Conservation (phyloP, 768 basidiomycete species). For the Tylopilus plumbeoviolaceoides region DNA sequence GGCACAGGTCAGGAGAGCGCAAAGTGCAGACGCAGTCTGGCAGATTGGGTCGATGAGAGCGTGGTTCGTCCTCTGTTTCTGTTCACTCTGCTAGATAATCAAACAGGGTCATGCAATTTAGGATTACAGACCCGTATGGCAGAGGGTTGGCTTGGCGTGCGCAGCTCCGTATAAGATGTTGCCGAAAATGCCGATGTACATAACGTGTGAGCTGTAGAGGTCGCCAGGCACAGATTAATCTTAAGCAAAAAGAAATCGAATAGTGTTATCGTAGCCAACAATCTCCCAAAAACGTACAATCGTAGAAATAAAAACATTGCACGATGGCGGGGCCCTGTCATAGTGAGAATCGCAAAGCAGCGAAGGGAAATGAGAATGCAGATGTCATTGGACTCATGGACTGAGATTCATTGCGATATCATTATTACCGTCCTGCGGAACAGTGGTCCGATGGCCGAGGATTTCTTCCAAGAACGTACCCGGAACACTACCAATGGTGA, state of each 20-base stretch:
- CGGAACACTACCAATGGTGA: conserved; percentile 60
- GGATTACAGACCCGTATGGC: too few species aligned
- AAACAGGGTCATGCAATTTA: background rate
- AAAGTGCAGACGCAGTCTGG: background rate
- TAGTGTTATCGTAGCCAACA: conserved; percentile 34
- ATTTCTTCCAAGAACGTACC: conserved; percentile 65
- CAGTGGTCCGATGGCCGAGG: conserved; percentile 31
- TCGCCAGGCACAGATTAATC: conserved; percentile 13
- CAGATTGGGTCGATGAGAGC: background rate
- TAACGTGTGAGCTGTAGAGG: conserved; percentile 1
- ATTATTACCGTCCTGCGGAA: conserved; percentile 11
- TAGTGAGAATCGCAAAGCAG: conserved; percentile 3
- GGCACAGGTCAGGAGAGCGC: conserved; percentile 9
- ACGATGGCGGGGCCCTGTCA: conserved; percentile 1
- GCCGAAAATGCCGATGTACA: conserved; percentile 22
- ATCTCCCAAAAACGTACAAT: conserved; percentile 35
- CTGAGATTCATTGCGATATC: conserved; percentile 39
- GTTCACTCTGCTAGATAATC: background rate
- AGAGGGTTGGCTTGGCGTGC: too few species aligned
- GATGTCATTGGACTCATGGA: conserved; percentile 31
- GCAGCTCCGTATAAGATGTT: too few species aligned
- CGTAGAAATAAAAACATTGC: conserved; percentile 12
- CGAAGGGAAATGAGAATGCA: background rate
- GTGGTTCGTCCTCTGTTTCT: background rate
- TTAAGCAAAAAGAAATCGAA: conserved; percentile 28